A percentile compares a stretch with the other conserved stretches of the same genome.
Conservation (phyloP, 2,329 filamentous ascomycete species). For the Alternaria sp. region DNA sequence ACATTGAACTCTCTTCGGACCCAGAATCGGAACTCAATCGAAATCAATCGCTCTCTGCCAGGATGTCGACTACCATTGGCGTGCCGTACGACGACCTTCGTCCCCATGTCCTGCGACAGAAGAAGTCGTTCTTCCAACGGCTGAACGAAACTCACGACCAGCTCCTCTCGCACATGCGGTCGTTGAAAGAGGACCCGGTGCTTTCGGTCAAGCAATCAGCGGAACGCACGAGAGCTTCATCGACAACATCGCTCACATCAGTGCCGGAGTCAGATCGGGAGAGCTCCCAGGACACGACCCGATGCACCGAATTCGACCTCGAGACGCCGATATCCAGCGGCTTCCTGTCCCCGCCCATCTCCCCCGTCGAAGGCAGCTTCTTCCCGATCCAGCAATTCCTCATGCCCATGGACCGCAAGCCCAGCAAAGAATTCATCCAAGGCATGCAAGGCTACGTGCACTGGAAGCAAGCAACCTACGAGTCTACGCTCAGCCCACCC, state of each 20-base stretch:
- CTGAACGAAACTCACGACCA: constrained; percentile 17
- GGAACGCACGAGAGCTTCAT: constrained; percentile 7
- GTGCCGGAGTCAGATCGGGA: constrained; percentile 9
- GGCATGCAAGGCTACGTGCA: constrained; percentile 16
- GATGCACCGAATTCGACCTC: constrained; percentile 2
- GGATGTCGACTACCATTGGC: constrained; percentile 21
- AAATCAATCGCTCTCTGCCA: neutral
- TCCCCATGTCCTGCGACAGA: constrained; percentile 11
- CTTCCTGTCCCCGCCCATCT: constrained; percentile 4
- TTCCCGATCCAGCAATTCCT: constrained; percentile 12
- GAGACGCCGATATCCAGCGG: constrained; percentile 1
- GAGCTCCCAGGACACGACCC: constrained; percentile 2
- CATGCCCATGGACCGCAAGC: constrained; percentile 8
- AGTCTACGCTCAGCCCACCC: neutral
- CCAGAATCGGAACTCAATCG: neutral
- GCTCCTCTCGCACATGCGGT: constrained; percentile 18
- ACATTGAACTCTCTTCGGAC: neutral
- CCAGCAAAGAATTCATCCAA: constrained; percentile 4
- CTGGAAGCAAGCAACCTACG: constrained; percentile 12
- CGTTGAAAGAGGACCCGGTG: constrained; percentile 3
- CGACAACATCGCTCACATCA: constrained; percentile 7
- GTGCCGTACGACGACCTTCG: constrained; percentile 14
- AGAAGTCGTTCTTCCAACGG: constrained; percentile 23
- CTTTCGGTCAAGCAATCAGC: neutral
- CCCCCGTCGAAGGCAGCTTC: constrained; percentile 8